Base-by-base conservation (phyloP, 2,329 filamentous ascomycete genomes). In the Celoporthe dispersa region DNA sequence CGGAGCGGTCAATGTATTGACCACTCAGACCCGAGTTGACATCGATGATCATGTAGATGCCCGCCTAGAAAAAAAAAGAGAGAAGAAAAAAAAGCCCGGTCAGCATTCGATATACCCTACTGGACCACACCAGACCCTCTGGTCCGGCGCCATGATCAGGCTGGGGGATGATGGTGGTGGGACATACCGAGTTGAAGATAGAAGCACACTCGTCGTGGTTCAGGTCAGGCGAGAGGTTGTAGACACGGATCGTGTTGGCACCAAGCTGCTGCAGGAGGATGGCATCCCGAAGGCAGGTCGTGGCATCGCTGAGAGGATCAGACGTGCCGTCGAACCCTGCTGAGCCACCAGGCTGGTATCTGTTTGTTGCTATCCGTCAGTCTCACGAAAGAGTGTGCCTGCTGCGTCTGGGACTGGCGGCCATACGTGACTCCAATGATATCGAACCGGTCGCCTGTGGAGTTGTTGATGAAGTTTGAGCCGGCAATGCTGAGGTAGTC, bases 161-260 rank as follows among this genome's bases (percentile, higher is more conserved):
- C n/a, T n/a, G n/a, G n/a, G n/a, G n/a, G n/a, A 39, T 1, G 41
- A 19, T 19, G 41, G 16, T 7, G 16, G 22, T 11, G 19, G 31
- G 3, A 55, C 66, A 51, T 62, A 63, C 66, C 44, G 84, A 83
- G 74, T 89, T 89, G 81, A 89, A 89, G 74, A 89, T 87, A 71
- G 84, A 87, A 61, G 85, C 87, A 75, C 87, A 89, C 69, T 85
- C 81, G 73, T 89, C 87, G 75, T 89, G 87, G 80, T 89, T 88
- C 71, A 88, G 77, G 75, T 87, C 78, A 57, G 87, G 87, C 75
- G 87, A 83, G 67, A 89, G 79, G 81, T 89, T 89, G 81, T 89
- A 89, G n/a, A 89, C 86, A 61, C 88, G 87, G 75, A 90, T 86
- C 69, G 87, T 84, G 80, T 90, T 90, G 75, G 88, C 80, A 69